Percentiles rank a stretch among this genome's conserved stretches.
Evolutionary conservation across 495 filamentous ascomycete species (phyloP).

Genomic region (Neurospora intermedia): DNA sequence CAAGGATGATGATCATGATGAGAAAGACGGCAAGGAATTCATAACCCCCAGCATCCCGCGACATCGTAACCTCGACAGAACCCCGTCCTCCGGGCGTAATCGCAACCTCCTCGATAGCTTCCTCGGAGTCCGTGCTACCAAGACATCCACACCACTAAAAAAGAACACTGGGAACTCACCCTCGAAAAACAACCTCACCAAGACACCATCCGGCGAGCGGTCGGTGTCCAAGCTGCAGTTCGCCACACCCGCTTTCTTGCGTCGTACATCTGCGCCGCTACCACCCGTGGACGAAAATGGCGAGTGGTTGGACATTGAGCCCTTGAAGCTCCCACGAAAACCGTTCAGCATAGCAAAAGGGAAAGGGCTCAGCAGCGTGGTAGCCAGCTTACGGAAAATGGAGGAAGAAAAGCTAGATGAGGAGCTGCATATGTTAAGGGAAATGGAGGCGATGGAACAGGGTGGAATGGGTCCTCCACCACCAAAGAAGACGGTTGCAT

Average conservation of each 20-base stretch:
- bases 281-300: conserved; percentile 38
- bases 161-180: conserved; percentile 22
- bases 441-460: conserved; percentile 54
- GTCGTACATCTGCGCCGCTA: conserved; percentile 38
- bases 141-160: conserved; percentile 41
- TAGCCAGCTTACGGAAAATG: conserved; percentile 65
- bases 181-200: conserved; percentile 28
- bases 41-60: background rate
- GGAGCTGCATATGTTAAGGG: conserved; percentile 69
- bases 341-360: conserved; percentile 37
- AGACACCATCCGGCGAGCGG: conserved; percentile 10
- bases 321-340: conserved; percentile 49
- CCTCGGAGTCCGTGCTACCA: conserved; percentile 13
- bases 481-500: background rate
- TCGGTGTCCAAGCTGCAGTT: conserved; percentile 42
- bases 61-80: background rate
- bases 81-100: conserved; percentile 53
- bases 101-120: conserved; percentile 53
- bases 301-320: conserved; percentile 30
- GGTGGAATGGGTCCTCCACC: conserved; percentile 7
- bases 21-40: conserved; percentile 11
- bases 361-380: conserved; percentile 65
- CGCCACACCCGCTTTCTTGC: conserved; percentile 66
- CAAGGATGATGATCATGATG: conserved; percentile 17
- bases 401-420: conserved; percentile 70